Conservation (phyloP, 225 moss, liverwort and hornwort species). For the Anthoceros angustus region DNA sequence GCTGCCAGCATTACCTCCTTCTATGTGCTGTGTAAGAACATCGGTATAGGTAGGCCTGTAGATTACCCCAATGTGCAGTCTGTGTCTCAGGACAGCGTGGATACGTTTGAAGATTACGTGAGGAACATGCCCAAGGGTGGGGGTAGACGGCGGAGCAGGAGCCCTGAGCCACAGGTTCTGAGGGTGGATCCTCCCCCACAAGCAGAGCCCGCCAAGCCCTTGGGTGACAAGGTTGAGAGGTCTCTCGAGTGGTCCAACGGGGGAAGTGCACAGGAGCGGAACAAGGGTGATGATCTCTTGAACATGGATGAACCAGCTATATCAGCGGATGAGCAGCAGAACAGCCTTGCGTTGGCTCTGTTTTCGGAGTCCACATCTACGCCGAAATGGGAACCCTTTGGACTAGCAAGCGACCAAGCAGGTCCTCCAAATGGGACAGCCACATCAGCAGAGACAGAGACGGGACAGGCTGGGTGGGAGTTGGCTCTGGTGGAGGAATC, state of each 20-base stretch:
- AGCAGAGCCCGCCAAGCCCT: conserved; percentile 9
- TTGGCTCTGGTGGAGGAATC: conserved; percentile 78
- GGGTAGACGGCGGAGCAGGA: conserved; percentile 30
- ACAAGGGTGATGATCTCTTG: conserved; percentile 28
- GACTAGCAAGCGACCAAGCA: conserved; percentile 21
- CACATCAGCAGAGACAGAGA: conserved; percentile 15
- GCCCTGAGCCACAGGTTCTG: conserved; percentile 45
- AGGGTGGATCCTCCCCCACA: conserved; percentile 27
- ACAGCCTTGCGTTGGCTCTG: conserved; percentile 72
- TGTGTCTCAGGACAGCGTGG: conserved; percentile 57
- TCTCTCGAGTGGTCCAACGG: neutral
- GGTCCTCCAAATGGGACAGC: conserved; percentile 7
- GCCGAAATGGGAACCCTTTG: conserved; percentile 57
- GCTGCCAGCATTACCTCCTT: conserved; percentile 39
- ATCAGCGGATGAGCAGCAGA: conserved; percentile 51
- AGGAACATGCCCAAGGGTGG: conserved; percentile 25
- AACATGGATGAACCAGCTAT: conserved; percentile 52
- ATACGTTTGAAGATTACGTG: conserved; percentile 60
- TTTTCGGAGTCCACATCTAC: conserved; percentile 46
- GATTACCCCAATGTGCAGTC: conserved; percentile 70
- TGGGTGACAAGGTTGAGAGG: neutral
- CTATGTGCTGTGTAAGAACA: conserved; percentile 54
- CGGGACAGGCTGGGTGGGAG: conserved; percentile 85
- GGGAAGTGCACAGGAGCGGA: neutral
- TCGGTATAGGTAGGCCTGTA: conserved; percentile 62